These are phyloP conservation scores for Drechslerella coelobrocha DNA, from an alignment of 2,329 filamentous ascomycete genomes.

Conservation along the genomic window DNA sequence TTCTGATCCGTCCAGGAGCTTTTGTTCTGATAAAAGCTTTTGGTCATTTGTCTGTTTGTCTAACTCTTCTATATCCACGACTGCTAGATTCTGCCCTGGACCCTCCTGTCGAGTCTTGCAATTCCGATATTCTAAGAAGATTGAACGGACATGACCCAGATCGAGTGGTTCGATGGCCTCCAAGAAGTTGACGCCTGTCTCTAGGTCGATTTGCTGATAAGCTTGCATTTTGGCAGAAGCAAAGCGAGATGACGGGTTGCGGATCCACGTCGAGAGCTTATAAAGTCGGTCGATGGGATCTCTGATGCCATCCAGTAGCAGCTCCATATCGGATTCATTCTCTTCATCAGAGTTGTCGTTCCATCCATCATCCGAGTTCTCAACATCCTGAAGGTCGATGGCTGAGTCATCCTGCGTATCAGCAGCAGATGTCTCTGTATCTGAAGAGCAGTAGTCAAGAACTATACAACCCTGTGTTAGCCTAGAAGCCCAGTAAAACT, in stretches of 20 bases:
- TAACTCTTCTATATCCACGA: not conserved
- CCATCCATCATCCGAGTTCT: slow-evolving; percentile 16
- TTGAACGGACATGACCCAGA: slow-evolving; percentile 23
- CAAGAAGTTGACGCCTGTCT: slow-evolving; percentile 23
- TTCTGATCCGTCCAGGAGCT: not conserved
- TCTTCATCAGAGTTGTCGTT: slow-evolving; percentile 13
- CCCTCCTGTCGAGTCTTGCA: slow-evolving; percentile 10
- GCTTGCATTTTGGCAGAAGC: slow-evolving; percentile 24
- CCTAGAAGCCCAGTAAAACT: not conserved
- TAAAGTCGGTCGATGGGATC: slow-evolving; percentile 46
- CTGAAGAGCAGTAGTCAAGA: slow-evolving; percentile 9
- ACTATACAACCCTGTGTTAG: slow-evolving; percentile 5
- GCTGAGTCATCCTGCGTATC: not conserved
- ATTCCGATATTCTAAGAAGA: slow-evolving; percentile 28
- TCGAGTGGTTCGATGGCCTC: slow-evolving; percentile 14
- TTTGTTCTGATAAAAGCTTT: not conserved
- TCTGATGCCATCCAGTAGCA: slow-evolving; percentile 24
- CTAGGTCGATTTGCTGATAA: slow-evolving; percentile 28
- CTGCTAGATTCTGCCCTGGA: not conserved
- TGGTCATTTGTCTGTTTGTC: not conserved
- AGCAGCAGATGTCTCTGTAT: not conserved
- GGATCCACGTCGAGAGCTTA: slow-evolving; percentile 31
- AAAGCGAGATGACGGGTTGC: slow-evolving; percentile 32
- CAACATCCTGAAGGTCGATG: not conserved
- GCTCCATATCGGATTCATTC: slow-evolving; percentile 19